phyloP scores from a whole-genome alignment of 1,139 yeast species.

The Suhomyces maxii region DNA sequence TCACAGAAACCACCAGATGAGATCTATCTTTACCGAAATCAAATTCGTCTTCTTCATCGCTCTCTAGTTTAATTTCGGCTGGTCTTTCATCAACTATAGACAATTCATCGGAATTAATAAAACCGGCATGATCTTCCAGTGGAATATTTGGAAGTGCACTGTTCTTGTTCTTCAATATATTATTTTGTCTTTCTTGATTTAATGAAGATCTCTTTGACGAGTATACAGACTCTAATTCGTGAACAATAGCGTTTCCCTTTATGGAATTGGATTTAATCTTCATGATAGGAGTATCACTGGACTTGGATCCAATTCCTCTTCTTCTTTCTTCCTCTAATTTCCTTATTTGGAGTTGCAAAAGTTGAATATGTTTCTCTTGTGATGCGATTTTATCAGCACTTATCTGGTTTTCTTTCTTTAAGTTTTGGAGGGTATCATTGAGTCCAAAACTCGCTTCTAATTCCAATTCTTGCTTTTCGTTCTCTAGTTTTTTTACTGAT shows the following conservation, averaged over 20 bases:
- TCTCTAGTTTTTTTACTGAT: slow-evolving; percentile 23
- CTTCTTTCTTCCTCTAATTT: slow-evolving; percentile 20
- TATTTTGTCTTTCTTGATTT: not conserved
- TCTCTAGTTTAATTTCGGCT: not conserved
- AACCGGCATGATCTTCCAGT: slow-evolving; percentile 1
- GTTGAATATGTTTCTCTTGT: slow-evolving; percentile 30
- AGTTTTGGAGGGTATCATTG: slow-evolving; percentile 18
- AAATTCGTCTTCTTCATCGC: slow-evolving; percentile 5
- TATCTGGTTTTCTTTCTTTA: slow-evolving; percentile 19
- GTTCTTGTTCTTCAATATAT: not conserved
- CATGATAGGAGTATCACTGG: not conserved
- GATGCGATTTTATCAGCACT: slow-evolving; percentile 25
- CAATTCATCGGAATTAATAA: slow-evolving; percentile 16
- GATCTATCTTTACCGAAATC: slow-evolving; percentile 3
- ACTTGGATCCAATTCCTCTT: not conserved
- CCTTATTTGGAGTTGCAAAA: slow-evolving; percentile 24
- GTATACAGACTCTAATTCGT: slow-evolving; percentile 21
- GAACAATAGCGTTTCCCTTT: slow-evolving; percentile 12
- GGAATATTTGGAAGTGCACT: slow-evolving; percentile 4
- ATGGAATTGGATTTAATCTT: slow-evolving; percentile 2
- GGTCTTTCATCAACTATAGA: slow-evolving; percentile 14
- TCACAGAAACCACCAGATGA: slow-evolving; percentile 6
- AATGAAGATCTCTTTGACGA: slow-evolving; percentile 10
- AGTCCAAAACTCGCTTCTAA: slow-evolving; percentile 24
- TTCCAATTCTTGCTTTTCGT: slow-evolving; percentile 27